Conservation (phyloP, 2,329 filamentous ascomycete species). For the Teratosphaeria pseudoeucalypti region DNA sequence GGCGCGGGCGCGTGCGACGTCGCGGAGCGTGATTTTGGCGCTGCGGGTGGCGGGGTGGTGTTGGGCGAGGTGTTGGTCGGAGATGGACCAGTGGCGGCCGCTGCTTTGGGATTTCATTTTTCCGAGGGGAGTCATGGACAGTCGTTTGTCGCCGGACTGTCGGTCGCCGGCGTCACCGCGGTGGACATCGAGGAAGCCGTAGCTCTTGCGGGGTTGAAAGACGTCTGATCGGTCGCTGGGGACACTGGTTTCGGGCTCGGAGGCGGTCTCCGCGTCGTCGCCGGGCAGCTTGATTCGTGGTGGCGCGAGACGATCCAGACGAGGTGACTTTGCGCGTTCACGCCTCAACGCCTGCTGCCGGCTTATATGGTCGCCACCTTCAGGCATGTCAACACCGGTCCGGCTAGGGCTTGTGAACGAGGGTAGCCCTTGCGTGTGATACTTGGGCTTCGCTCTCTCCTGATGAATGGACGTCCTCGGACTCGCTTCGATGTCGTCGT, state of each 20-base stretch:
- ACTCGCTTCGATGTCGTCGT: conserved; percentile 27
- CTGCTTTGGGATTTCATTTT: not conserved
- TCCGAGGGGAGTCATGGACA: not conserved
- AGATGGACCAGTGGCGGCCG: conserved; percentile 48
- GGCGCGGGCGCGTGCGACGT: conserved; percentile 67
- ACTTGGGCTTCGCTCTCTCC: conserved; percentile 29
- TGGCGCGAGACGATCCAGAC: conserved; percentile 36
- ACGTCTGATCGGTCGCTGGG: conserved; percentile 12
- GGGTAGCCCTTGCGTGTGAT: conserved; percentile 38
- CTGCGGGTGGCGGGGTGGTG: conserved; percentile 19
- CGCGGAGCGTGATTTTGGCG: conserved; percentile 52
- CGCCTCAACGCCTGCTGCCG: conserved; percentile 31
- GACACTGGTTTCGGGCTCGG: not conserved
- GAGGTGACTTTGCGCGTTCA: conserved; percentile 29
- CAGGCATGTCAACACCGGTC: conserved; percentile 3
- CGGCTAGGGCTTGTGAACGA: conserved; percentile 39
- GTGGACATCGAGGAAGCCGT: conserved; percentile 11
- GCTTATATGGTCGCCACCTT: conserved; percentile 30
- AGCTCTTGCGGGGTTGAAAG: conserved; percentile 15
- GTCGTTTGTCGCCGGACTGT: not conserved
- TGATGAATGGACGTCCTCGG: conserved; percentile 24
- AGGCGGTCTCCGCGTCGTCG: conserved; percentile 24
- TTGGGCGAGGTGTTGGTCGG: conserved; percentile 32
- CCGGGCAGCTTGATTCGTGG: conserved; percentile 40
- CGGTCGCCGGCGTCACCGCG: not conserved